These are phyloP conservation scores for Geotrichum aggregatum DNA, from an alignment of 1,139 yeast genomes.

Conservation along the genomic window DNA sequence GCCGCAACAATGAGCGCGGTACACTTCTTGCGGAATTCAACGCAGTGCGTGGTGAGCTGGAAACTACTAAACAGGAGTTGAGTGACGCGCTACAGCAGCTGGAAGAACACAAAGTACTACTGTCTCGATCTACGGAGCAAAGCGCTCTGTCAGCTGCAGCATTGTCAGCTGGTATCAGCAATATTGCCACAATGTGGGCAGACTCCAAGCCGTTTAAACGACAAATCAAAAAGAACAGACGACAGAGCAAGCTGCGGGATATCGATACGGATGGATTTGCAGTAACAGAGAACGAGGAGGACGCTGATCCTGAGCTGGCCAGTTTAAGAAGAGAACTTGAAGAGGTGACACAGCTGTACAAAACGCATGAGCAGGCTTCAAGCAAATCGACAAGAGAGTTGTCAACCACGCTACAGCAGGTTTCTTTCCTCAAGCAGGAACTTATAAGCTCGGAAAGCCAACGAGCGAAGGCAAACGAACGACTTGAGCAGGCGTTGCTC, in stretches of 20 bases:
- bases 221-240: constrained; percentile 3
- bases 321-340: constrained; percentile 27
- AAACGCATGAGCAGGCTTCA: constrained; percentile 34
- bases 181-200: constrained; percentile 34
- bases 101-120: constrained; percentile 15
- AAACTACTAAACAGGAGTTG: constrained; percentile 26
- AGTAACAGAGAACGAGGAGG: constrained; percentile 19
- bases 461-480: constrained; percentile 14
- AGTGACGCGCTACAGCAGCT: constrained; percentile 20
- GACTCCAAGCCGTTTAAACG: constrained; percentile 27
- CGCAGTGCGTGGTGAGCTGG: constrained; percentile 26
- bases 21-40: constrained; percentile 26
- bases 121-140: constrained; percentile 8
- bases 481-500: constrained; percentile 1
- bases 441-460: constrained; percentile 21
- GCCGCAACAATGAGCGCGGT: constrained; percentile 25
- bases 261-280: constrained; percentile 17
- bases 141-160: constrained; percentile 26
- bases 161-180: constrained; percentile 30
- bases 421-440: constrained; percentile 31
- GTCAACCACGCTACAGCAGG: constrained; percentile 28
- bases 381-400: constrained; percentile 32
- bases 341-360: constrained; percentile 31
- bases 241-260: constrained; percentile 11
- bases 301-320: constrained; percentile 25